Evolutionary conservation across 495 filamentous ascomycete species (phyloP).

Genomic region (Articulospora tetracladia): DNA sequence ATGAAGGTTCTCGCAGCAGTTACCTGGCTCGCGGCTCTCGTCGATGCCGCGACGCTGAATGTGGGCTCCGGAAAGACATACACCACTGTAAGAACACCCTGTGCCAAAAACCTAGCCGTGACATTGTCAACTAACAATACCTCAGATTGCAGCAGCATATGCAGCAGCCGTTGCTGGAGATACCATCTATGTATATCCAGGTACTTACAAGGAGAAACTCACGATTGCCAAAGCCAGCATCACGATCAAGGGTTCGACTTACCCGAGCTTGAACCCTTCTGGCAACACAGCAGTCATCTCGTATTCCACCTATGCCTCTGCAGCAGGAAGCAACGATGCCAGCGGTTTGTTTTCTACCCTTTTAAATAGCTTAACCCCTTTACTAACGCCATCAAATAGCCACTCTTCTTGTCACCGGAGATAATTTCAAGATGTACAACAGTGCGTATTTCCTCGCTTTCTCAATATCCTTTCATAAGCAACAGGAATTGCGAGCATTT

Average conservation of each 20-base stretch:
- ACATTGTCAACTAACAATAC: neutral
- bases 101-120: neutral
- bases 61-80: slow-evolving; percentile 5
- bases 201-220: slow-evolving; percentile 34
- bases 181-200: slow-evolving; percentile 23
- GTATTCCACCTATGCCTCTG: neutral
- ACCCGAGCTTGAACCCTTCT: slow-evolving; percentile 1
- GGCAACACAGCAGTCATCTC: slow-evolving; percentile 8
- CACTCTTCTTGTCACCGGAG: slow-evolving; percentile 32
- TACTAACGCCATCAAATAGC: neutral
- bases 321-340: slow-evolving; percentile 31
- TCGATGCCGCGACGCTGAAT: slow-evolving; percentile 5
- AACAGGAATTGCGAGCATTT: no score
- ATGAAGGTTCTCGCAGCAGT: neutral
- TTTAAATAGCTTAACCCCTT: neutral
- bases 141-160: slow-evolving; percentile 1
- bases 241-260: slow-evolving; percentile 25
- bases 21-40: neutral
- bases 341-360: slow-evolving; percentile 22
- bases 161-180: slow-evolving; percentile 4
- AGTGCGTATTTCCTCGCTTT: no score
- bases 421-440: slow-evolving; percentile 43
- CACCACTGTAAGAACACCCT: neutral
- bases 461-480: no score
- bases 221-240: slow-evolving; percentile 47